A percentile compares a stretch with the other conserved stretches of the same genome.
phyloP scores from a whole-genome alignment of 1,139 yeast genomes.

The Groenewaldozyma auringiensis region DNA sequence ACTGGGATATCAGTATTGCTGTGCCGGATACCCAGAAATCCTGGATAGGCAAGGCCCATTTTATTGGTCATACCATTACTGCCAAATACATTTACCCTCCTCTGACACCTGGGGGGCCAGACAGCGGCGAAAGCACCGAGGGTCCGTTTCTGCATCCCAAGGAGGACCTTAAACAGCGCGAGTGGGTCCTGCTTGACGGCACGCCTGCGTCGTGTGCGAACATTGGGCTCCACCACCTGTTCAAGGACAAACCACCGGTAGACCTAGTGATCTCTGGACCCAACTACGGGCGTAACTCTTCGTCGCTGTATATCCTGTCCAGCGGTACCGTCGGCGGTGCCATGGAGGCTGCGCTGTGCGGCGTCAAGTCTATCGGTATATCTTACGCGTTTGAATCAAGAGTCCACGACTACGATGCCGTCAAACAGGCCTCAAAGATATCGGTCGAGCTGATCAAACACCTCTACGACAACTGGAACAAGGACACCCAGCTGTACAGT shows the following conservation, averaged over 20 bases:
- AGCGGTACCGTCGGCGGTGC: constrained; percentile 99
- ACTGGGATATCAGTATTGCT: constrained; percentile 80
- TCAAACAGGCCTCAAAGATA: constrained; percentile 60
- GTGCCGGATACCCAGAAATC: constrained; percentile 64
- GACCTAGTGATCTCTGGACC: constrained; percentile 93
- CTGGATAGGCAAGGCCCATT: constrained; percentile 97
- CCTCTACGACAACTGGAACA: constrained; percentile 51
- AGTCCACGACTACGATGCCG: constrained; percentile 45
- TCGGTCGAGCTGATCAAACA: constrained; percentile 56
- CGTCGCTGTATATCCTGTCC: constrained; percentile 81
- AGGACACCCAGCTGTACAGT: constrained; percentile 62
- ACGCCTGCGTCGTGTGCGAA: constrained; percentile 97
- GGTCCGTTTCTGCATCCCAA: constrained; percentile 52
- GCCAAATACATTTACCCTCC: constrained; percentile 48
- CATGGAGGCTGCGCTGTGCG: constrained; percentile 84
- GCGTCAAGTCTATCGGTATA: constrained; percentile 66
- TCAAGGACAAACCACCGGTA: constrained; percentile 48
- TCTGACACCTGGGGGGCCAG: constrained; percentile 20
- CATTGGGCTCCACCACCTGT: constrained; percentile 72
- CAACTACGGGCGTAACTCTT: constrained; percentile 86
- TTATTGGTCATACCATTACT: constrained; percentile 71
- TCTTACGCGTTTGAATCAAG: constrained; percentile 67
- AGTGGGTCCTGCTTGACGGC: constrained; percentile 82
- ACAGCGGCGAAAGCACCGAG: no score
- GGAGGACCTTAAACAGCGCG: constrained; percentile 32